phyloP scores from a whole-genome alignment of 257 asterid species.

The Scutellaria baicalensis region DNA sequence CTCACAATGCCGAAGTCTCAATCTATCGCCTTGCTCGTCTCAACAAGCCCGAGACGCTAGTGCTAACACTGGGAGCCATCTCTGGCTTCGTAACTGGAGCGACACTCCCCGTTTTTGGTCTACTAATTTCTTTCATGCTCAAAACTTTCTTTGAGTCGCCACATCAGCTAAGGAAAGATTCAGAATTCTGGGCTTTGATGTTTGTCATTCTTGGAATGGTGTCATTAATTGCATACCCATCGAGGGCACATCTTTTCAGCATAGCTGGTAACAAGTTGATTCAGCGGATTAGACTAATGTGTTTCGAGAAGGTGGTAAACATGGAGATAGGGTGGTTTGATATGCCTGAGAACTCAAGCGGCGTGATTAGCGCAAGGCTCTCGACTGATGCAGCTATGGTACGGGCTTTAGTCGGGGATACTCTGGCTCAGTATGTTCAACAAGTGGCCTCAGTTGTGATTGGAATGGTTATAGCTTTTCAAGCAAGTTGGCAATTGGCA shows the following conservation, averaged over 20 bases:
- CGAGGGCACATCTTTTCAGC: constrained; percentile 26
- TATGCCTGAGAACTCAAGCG: constrained; percentile 37
- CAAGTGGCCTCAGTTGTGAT: constrained; percentile 21
- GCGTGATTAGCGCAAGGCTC: constrained; percentile 39
- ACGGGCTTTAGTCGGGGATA: constrained; percentile 44
- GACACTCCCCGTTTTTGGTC: constrained; percentile 31
- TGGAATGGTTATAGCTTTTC: constrained; percentile 43
- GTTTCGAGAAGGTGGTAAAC: constrained; percentile 37
- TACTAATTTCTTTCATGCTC: constrained; percentile 25
- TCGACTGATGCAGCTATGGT: constrained; percentile 46
- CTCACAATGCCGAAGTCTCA: constrained; percentile 14
- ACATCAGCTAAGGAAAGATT: constrained; percentile 26
- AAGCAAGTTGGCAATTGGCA: constrained; percentile 50
- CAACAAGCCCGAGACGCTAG: constrained; percentile 44
- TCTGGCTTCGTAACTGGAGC: constrained; percentile 25
- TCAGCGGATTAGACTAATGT: constrained; percentile 32
- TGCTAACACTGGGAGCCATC: constrained; percentile 29
- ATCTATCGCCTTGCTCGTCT: constrained; percentile 35
- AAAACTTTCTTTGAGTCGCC: constrained; percentile 35
- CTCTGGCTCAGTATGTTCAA: constrained; percentile 27
- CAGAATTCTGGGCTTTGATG: constrained; percentile 43
- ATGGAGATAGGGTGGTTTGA: constrained; percentile 55
- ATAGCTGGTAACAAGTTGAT: constrained; percentile 39
- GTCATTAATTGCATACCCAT: constrained; percentile 20
- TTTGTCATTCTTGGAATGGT: constrained; percentile 24